These are phyloP conservation scores for Tagetes erecta DNA, from an alignment of 129 eudicot species.

Conservation along the genomic window DNA sequence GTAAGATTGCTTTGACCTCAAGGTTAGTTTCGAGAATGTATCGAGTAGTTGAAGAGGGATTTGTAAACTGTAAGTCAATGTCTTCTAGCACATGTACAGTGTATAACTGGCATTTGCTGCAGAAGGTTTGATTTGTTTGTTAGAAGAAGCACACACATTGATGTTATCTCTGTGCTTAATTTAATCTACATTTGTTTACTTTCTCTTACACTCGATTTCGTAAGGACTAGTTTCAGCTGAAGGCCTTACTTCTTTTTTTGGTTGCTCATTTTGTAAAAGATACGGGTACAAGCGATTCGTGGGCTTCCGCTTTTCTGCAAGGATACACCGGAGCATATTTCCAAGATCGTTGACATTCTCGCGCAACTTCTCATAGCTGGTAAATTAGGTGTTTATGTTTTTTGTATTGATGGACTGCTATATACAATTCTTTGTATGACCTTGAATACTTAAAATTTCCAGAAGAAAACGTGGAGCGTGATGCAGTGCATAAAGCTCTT, in stretches of 20 bases:
- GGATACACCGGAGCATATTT: slow-evolving; percentile 91
- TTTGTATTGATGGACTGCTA: slow-evolving; percentile 3
- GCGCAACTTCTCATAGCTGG: slow-evolving; percentile 94
- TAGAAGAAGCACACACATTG: background rate
- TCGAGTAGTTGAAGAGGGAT: background rate
- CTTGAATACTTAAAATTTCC: slow-evolving; percentile 28
- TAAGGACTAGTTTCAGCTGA: slow-evolving; percentile 6
- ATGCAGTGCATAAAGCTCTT: slow-evolving; percentile 93
- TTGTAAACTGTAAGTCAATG: background rate
- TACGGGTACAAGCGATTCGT: slow-evolving; percentile 92
- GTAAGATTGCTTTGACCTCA: background rate
- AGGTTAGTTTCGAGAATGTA: slow-evolving; percentile 6
- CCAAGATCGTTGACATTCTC: slow-evolving; percentile 92
- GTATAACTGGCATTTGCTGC: background rate
- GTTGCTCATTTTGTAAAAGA: slow-evolving; percentile 27
- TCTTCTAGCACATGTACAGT: background rate
- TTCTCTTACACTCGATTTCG: background rate
- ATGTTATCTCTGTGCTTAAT: background rate
- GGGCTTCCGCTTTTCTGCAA: slow-evolving; percentile 97
- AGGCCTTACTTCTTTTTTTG: slow-evolving; percentile 19
- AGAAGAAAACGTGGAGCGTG: slow-evolving; percentile 99
- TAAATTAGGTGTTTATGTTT: slow-evolving; percentile 28
- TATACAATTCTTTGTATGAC: slow-evolving; percentile 16
- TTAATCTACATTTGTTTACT: background rate
- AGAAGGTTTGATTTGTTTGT: background rate